A percentile compares a stretch with the other conserved stretches of the same genome.
These are phyloP conservation scores for Zymoseptoria tritici DNA, from an alignment of 2,329 filamentous ascomycete genomes.

Conservation along the genomic window DNA sequence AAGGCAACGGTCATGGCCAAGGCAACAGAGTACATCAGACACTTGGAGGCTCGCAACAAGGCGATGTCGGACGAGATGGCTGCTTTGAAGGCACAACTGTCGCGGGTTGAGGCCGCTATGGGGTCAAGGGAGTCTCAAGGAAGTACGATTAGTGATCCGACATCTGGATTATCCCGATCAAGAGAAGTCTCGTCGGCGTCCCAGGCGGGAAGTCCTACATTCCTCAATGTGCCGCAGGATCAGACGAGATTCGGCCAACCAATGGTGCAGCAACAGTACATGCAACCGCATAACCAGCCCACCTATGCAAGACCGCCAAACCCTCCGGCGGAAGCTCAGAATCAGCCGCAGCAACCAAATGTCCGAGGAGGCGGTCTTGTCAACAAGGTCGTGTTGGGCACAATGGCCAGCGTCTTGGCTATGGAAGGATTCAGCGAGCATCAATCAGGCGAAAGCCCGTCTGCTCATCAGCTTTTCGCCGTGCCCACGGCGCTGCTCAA, in stretches of 20 bases:
- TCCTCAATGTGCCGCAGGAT: conserved; percentile 23
- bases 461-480: conserved; percentile 36
- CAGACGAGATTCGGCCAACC: conserved; percentile 18
- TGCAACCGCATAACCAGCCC: conserved; percentile 27
- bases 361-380: conserved; percentile 44
- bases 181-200: conserved; percentile 23
- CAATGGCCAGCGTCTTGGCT: conserved; percentile 85
- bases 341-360: conserved; percentile 31
- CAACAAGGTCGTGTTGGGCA: conserved; percentile 84
- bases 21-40: conserved; percentile 90
- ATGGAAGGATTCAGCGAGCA: conserved; percentile 67
- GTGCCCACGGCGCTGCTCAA: conserved; percentile 33
- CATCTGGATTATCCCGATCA: conserved; percentile 15
- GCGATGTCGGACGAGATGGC: conserved; percentile 74
- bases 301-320: conserved; percentile 27
- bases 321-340: conserved; percentile 28
- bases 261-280: conserved; percentile 27
- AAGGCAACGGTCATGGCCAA: conserved; percentile 96
- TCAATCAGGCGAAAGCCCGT: conserved; percentile 49
- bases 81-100: conserved; percentile 67
- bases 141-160: conserved; percentile 13
- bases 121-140: conserved; percentile 19
- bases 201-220: conserved; percentile 17
- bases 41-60: conserved; percentile 85
- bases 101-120: conserved; percentile 61